A percentile compares a stretch with the other conserved stretches of the same genome.
phyloP scores from a whole-genome alignment of 768 basidiomycete genomes.

The Cystobasidium ongulense region DNA sequence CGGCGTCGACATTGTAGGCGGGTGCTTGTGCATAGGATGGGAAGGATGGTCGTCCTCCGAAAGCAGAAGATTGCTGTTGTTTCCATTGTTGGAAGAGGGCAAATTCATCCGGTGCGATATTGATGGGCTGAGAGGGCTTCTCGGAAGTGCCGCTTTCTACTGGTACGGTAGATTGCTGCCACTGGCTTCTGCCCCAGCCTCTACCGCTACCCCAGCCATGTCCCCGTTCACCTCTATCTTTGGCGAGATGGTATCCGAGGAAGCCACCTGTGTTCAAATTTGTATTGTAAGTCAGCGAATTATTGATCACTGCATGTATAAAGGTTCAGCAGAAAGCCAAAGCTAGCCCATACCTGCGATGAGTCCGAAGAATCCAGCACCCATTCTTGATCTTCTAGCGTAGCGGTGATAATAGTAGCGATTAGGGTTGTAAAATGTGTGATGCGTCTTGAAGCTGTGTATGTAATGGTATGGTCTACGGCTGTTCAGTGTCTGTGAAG shows the following conservation, averaged over 20 bases:
- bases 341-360: background rate
- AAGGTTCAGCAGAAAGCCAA: background rate
- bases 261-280: conserved; percentile 11
- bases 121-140: background rate
- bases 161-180: background rate
- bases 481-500: background rate
- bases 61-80: background rate
- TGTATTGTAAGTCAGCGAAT: too few relatives aligned
- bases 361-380: conserved; percentile 8
- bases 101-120: background rate
- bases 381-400: conserved; percentile 19
- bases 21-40: background rate
- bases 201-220: conserved; percentile 2
- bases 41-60: background rate
- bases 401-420: conserved; percentile 8
- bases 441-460: background rate
- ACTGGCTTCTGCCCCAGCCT: background rate
- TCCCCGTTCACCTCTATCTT: background rate
- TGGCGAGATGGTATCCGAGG: conserved; percentile 24
- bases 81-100: conserved; percentile 21
- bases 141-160: background rate
- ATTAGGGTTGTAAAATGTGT: background rate
- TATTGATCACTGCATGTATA: too few relatives aligned
- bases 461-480: background rate
- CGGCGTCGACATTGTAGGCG: background rate